A percentile compares a stretch with the other conserved stretches of the same genome.
Conservation (phyloP, 1,139 yeast genomes). For the Saccharomycopsis phalli region DNA sequence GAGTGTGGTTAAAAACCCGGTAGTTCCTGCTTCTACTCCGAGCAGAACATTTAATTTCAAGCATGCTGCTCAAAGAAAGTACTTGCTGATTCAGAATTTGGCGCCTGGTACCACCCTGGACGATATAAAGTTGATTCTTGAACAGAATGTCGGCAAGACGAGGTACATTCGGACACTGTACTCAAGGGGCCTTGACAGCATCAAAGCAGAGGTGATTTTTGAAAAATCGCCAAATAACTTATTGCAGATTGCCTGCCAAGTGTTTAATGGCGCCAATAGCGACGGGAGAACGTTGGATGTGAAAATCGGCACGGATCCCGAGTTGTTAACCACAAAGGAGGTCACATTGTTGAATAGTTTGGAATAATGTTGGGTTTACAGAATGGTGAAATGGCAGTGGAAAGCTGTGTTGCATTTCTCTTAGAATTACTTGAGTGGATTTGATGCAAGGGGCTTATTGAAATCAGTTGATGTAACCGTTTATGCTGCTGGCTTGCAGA, state of each 20-base stretch:
- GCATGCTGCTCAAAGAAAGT: conserved; percentile 1
- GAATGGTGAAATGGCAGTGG: neutral
- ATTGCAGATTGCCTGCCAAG: neutral
- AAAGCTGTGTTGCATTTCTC: neutral
- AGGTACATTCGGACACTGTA: conserved; percentile 1
- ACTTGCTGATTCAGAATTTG: conserved; percentile 3
- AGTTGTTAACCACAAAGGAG: neutral
- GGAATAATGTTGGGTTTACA: neutral
- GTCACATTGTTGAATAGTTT: neutral
- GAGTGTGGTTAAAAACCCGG: too few species aligned
- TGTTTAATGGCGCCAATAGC: neutral
- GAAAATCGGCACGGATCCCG: neutral
- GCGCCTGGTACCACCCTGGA: conserved; percentile 2
- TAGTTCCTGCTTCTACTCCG: too few species aligned
- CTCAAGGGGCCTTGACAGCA: neutral
- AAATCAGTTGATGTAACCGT: too few species aligned
- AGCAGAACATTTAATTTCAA: conserved; percentile 3
- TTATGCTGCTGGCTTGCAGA: too few species aligned
- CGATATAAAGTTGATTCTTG: conserved; percentile 3
- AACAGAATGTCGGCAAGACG: conserved; percentile 1
- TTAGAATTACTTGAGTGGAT: neutral
- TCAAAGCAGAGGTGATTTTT: neutral
- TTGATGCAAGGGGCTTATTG: too few species aligned
- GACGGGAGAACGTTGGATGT: neutral
- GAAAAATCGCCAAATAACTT: neutral